Percentiles rank a stretch among this genome's conserved stretches.
These are phyloP conservation scores for Uncinocarpus reesii DNA, from an alignment of 2,329 filamentous ascomycete species.

Conservation along the genomic window DNA sequence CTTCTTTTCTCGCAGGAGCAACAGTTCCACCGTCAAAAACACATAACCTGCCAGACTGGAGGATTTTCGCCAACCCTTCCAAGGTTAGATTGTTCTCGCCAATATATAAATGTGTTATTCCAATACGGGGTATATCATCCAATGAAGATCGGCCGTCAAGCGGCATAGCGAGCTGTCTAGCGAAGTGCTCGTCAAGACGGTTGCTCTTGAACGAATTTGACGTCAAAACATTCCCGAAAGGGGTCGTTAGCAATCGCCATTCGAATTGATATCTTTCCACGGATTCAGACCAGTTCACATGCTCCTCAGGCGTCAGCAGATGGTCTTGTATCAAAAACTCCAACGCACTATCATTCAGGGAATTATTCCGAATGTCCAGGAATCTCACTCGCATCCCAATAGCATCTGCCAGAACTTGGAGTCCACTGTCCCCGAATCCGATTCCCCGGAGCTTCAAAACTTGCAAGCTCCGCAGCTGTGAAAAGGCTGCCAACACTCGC, in stretches of 20 bases:
- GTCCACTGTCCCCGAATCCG: constrained; percentile 44
- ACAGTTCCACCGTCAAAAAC: constrained; percentile 48
- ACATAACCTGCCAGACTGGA: constrained; percentile 44
- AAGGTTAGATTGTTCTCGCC: constrained; percentile 47
- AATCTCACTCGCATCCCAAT: constrained; percentile 45
- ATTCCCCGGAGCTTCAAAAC: constrained; percentile 48
- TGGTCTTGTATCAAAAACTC: constrained; percentile 44
- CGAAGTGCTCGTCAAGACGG: constrained; percentile 44
- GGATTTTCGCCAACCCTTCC: constrained; percentile 45
- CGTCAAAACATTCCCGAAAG: constrained; percentile 28
- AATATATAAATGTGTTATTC: constrained; percentile 52
- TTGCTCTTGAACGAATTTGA: constrained; percentile 36
- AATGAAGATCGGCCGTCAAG: constrained; percentile 46
- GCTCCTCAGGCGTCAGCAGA: constrained; percentile 27
- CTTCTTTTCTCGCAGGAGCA: constrained; percentile 15
- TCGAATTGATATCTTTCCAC: constrained; percentile 18
- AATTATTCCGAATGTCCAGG: constrained; percentile 49
- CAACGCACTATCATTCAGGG: constrained; percentile 47
- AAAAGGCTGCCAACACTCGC: constrained; percentile 40
- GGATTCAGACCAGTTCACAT: constrained; percentile 15
- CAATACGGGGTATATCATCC: constrained; percentile 45
- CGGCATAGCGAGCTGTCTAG: constrained; percentile 39
- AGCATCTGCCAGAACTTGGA: constrained; percentile 43
- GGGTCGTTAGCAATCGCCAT: constrained; percentile 20
- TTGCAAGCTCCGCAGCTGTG: constrained; percentile 42